Base-by-base conservation (phyloP, 352 stramenopile species). In the Pseudoperonospora humuli region DNA sequence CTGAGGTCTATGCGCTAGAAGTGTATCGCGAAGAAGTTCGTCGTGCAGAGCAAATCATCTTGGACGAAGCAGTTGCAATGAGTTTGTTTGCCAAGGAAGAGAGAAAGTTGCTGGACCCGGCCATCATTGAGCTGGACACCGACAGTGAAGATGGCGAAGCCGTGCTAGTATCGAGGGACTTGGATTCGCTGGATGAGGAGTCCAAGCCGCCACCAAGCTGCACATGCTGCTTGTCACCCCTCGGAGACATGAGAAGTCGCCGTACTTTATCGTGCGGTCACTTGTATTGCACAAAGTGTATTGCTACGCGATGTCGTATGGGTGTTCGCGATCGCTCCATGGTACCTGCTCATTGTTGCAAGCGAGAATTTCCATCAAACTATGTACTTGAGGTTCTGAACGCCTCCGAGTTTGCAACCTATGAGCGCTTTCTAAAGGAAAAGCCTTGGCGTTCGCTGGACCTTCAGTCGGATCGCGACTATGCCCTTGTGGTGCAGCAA, bases 291-390 rank as follows among this genome's bases (percentile, higher is more conserved):
- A 43, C 35, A 1, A 33, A 54, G 3, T 88, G 78, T 36, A 62
- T 90, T 36, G 26, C 36, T 4, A 70, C 61, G 28, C 69, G 75
- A 13, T 77, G 65, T 50, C 57, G 65, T 15, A 80, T 83, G 61
- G 64, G 60, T 20, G 50, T 86, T 0, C 44, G 46, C 2, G 69
- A 90, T 43, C 70, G 77, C 7, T 59, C 61, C 19, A 58, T 84
- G 44, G 55, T 80, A 17, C 77, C 77, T 24, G 66, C 73, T 9
- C 75, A 82, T 40, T 90, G 75, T 62, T 90, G 75, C 60, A 72
- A 71, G 43, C 69, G 70, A 25, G 77, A 90, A 9, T 80, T 81
- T 20, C 77, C 77, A 0, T 42, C 38, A 13, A 75, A 90, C 11
- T 87, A 86, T 43, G 64, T 90, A 7, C 39, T 39, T 2, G 55